Evolutionary conservation across 495 filamentous ascomycete species (phyloP).

Genomic region (Amniculicola lignicola): DNA sequence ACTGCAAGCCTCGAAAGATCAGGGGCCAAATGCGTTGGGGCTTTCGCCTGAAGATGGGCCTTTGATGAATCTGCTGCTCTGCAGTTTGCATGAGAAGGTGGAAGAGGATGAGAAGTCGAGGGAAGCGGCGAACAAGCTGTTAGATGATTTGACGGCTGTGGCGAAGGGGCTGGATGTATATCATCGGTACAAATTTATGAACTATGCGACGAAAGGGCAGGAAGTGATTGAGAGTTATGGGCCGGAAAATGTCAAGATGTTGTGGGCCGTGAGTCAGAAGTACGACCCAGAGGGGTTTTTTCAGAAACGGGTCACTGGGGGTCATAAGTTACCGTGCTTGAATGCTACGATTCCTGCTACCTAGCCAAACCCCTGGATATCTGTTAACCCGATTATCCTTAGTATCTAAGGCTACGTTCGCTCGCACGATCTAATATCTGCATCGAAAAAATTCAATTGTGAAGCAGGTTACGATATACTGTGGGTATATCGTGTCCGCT

Average conservation of each 20-base stretch:
- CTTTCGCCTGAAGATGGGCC: not conserved
- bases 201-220: constrained; percentile 9
- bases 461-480: too few relatives aligned
- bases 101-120: too few relatives aligned
- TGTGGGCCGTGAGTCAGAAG: not conserved
- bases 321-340: not conserved
- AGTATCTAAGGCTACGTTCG: too few relatives aligned
- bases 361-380: too few relatives aligned
- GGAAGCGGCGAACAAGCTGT: too few relatives aligned
- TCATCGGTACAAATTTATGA: constrained; percentile 1
- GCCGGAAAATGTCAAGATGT: not conserved
- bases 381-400: too few relatives aligned
- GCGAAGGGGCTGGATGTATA: not conserved
- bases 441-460: too few relatives aligned
- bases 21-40: not conserved
- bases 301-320: constrained; percentile 8
- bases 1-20: not conserved
- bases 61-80: not conserved
- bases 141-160: too few relatives aligned
- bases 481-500: too few relatives aligned
- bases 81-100: not conserved
- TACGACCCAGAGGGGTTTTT: constrained; percentile 6
- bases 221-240: constrained; percentile 12
- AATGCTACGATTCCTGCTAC: too few relatives aligned
- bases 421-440: too few relatives aligned